Base-by-base conservation (phyloP, 2,329 filamentous ascomycete species). In the Diaporthe sp. region DNA sequence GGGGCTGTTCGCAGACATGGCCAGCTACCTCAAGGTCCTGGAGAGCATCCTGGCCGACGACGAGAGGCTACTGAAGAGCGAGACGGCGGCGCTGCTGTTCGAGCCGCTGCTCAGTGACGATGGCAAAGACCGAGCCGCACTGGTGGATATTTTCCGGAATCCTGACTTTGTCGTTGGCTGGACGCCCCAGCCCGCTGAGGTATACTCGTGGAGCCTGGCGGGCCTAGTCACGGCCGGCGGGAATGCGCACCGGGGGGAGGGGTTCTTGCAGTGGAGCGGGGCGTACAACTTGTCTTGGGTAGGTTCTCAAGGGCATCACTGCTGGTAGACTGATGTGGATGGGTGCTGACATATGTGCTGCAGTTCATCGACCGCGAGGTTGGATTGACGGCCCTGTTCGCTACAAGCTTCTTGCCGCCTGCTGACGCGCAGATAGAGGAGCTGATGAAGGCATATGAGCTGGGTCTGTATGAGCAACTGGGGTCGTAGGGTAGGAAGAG, bases 201-300 rank as follows among this genome's bases (percentile, higher is more conserved):
- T 86, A 71, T 80, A 84, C 8, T 81, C 83, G 0, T 72, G 71
- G 44, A 72, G 57, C n/a, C 17, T 62, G 71, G 57, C 57, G n/a
- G 57, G 57, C 13, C 39, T 62, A 9, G 28, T 72, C 34, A 62
- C 57, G 44, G 57, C 71, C 3, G 34, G n/a, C 22, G 71, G 71
- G 25, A 53, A 53, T 58, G 84, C 84, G 0, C 86, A 85, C 81
- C 80, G 86, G 57, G 81, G 79, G 46, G 84, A 82, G 78, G 85
- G 85, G 0, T 87, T 84, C 44, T 73, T 88, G 73, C 85, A 83
- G 79, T 88, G 86, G 86, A 81, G 80, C n/a, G 87, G 87, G 42
- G 83, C 84, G 76, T 79, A 79, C n/a, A 87, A 87, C 74, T 80
- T 82, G n/a, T 83, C 82, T 70, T 88, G 86, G 86, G 85, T 85